Conservation (phyloP, 2,329 filamentous ascomycete genomes). For the Phoma sp. region DNA sequence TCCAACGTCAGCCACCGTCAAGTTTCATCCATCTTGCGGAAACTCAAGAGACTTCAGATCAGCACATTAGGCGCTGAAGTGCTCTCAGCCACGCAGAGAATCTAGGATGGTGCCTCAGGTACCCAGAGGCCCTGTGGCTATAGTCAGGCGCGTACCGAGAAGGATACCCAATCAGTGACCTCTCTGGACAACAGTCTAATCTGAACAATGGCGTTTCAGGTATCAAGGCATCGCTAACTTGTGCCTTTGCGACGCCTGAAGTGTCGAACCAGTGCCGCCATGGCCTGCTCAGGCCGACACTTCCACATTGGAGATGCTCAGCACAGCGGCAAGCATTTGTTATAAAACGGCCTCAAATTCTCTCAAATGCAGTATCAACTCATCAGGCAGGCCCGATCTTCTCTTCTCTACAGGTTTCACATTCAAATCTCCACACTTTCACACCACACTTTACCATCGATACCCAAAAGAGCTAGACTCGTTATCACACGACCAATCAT, state of each 20-base stretch:
- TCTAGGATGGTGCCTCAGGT: constrained; percentile 21
- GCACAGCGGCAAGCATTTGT: constrained; percentile 35
- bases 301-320: constrained; percentile 25
- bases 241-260: constrained; percentile 41
- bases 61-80: constrained; percentile 11
- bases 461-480: constrained; percentile 45
- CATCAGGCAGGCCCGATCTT: constrained; percentile 47
- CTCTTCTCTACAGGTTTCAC: constrained; percentile 40
- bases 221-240: constrained; percentile 27
- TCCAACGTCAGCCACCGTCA: constrained; percentile 25
- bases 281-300: constrained; percentile 32
- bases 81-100: constrained; percentile 32
- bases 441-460: constrained; percentile 6
- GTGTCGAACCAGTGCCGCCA: constrained; percentile 47
- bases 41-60: constrained; percentile 31
- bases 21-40: constrained; percentile 45
- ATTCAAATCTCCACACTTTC: constrained; percentile 30
- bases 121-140: constrained; percentile 30
- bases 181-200: constrained; percentile 20
- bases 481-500: constrained; percentile 36
- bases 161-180: constrained; percentile 34
- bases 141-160: constrained; percentile 27
- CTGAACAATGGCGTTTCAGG: constrained; percentile 20
- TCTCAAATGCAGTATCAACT: constrained; percentile 35
- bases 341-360: constrained; percentile 46